Evolutionary conservation across 768 basidiomycete species (phyloP), one percentile per base, ranked within the genome.

Genomic region (Scleroderma bovista): DNA sequence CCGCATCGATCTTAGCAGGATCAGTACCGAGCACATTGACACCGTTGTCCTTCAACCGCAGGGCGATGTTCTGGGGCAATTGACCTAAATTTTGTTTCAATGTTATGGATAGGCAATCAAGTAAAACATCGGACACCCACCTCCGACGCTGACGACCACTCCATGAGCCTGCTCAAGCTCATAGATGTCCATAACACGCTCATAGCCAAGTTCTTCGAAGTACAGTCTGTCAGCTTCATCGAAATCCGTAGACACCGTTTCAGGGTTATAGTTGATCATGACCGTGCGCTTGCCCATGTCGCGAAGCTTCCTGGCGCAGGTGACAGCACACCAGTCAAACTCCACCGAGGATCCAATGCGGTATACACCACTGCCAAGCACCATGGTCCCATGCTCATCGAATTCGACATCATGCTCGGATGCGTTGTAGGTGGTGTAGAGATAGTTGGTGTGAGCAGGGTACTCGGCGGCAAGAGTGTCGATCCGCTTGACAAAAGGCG

Each of bases 251-350:
- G 94, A 97, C 37, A 98, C 96, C 3, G 96, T 99, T 72, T 99
- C 96, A 9, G 95, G 95, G 71, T 98, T 99, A 72, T 99, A 99
- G 76, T 99, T 99, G 78, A 99, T 79, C 95, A 98, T 98, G 73
- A 99, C 84, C 39, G 96, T 97, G 71, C 84, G 84, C 64, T 88
- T 86, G 66, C 94, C 93, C 80, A 93, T 89, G 56, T 88, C 82
- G 60, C 93, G 79, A 48, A 99, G 80, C 65, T 88, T 88, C 52
- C 96, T 78, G 13, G 93, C 93, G 66, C 94, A 98, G 1, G 95
- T 97, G 36, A 99, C 96, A n/a, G 96, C 95, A 67, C 96, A 99
- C 96, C 96, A 99, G 68, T 99, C 96, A 66, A 99, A 99, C 75
- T 99, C 96, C 63, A 99, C 96, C 56, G 90, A 93, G 68, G 88